Evolutionary conservation across 2,329 filamentous ascomycete species (phyloP).

Genomic region (Pezizomycotina sp.): DNA sequence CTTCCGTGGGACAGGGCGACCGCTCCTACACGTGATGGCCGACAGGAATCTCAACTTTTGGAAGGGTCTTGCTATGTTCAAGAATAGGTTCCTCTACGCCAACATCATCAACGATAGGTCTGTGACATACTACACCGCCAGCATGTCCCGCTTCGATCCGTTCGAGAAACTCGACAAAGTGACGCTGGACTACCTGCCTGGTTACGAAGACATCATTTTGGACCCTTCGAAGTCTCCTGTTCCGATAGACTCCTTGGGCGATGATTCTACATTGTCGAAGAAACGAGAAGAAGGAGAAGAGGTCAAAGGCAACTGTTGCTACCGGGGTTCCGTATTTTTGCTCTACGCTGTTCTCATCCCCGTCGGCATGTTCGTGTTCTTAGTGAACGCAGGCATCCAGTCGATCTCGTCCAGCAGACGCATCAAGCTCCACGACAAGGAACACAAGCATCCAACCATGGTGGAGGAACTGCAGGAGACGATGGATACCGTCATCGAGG

Average conservation of each 20-base stretch:
- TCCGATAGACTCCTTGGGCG: slow-evolving; percentile 25
- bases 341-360: slow-evolving; percentile 56
- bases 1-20: slow-evolving; percentile 67
- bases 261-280: neutral
- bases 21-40: slow-evolving; percentile 63
- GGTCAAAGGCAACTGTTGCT: slow-evolving; percentile 2
- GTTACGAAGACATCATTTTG: slow-evolving; percentile 59
- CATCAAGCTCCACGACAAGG: slow-evolving; percentile 54
- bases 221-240: slow-evolving; percentile 38
- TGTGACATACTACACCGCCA: slow-evolving; percentile 46
- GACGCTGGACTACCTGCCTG: slow-evolving; percentile 55
- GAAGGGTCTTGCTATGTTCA: slow-evolving; percentile 57
- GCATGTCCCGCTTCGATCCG: slow-evolving; percentile 60
- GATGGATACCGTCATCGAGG: slow-evolving; percentile 63
- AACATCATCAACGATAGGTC: slow-evolving; percentile 78
- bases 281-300: slow-evolving; percentile 1
- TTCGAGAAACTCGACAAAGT: slow-evolving; percentile 51
- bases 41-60: slow-evolving; percentile 78
- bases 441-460: slow-evolving; percentile 48
- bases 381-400: slow-evolving; percentile 62
- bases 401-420: slow-evolving; percentile 56
- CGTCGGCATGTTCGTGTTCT: slow-evolving; percentile 51
- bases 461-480: slow-evolving; percentile 58
- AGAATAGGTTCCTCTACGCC: slow-evolving; percentile 59
- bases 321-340: slow-evolving; percentile 34